Evolutionary conservation across 345 rosid genomes (phyloP).

Genomic region (Kernera saxatilis): DNA sequence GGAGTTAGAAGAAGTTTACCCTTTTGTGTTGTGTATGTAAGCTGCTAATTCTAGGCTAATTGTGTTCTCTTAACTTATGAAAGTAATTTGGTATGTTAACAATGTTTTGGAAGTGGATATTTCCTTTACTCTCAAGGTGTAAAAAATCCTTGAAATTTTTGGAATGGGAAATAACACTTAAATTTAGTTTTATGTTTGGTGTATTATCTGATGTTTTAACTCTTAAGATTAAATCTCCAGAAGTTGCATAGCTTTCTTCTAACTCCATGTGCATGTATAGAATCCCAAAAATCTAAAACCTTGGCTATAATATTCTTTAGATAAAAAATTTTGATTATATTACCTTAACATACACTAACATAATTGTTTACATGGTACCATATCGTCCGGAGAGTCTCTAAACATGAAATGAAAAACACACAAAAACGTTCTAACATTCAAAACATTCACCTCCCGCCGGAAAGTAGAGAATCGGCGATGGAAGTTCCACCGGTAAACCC

Average conservation of each 20-base stretch:
- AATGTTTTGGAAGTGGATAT: background rate
- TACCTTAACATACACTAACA: too few relatives aligned
- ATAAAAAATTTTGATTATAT: too few relatives aligned
- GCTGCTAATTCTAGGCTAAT: conserved; percentile 10
- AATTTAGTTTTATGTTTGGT: background rate
- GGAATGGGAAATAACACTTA: background rate
- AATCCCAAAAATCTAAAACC: too few relatives aligned
- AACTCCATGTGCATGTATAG: too few relatives aligned
- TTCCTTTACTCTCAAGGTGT: background rate
- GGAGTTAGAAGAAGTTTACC: background rate
- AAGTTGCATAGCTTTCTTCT: too few relatives aligned
- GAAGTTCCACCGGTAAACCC: background rate
- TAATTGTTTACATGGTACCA: too few relatives aligned
- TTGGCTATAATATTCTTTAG: too few relatives aligned
- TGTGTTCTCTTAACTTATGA: background rate
- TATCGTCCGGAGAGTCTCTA: too few relatives aligned
- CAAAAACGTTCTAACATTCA: too few relatives aligned
- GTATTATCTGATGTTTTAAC: background rate
- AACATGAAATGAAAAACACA: too few relatives aligned
- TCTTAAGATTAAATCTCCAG: too few relatives aligned
- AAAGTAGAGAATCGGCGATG: background rate
- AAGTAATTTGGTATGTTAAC: background rate
- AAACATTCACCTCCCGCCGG: background rate
- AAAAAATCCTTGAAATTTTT: background rate
- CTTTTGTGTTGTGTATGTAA: conserved; percentile 1